Base-by-base conservation (phyloP, 768 basidiomycete species). In the Boletus sp. region DNA sequence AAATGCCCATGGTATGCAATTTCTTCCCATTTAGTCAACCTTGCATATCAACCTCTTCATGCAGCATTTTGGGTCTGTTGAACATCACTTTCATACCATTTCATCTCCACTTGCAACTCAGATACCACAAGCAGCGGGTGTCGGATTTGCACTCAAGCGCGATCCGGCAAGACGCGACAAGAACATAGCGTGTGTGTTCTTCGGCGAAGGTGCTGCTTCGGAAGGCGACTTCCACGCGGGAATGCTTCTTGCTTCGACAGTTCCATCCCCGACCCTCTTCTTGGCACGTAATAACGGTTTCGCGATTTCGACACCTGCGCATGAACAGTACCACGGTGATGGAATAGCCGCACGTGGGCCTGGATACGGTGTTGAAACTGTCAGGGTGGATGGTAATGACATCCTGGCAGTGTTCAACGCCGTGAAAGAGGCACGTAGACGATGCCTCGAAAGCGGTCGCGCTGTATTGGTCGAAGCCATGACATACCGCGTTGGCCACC, bases 181-280 rank as follows among this genome's bases (percentile, higher is more conserved):
- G 49, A 87, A 85, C 52, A 85, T 93, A 46, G 93, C 94, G 0
- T 88, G 85, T 10, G 92, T 91, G 47, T 97, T 85, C 70, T 95
- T 96, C 58, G 94, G 94, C 23, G 95, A 98, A 72, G 94, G 93
- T 56, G 92, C 93, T 8, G 92, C 93, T 3, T 92, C 90, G 2
- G 94, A 96, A 72, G 93, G 93, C 53, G 94, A 97, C 70, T 96
- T 96, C 68, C 94, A 98, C 65, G 95, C 94, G 0, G 95, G 93
- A 27, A 76, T 94, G 65, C 80, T 89, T 51, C 78, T 91, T 44
- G 87, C 87, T 25, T 90, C 88, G 3, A 88, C 87, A 0, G 76
- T 93, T 27, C 83, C 88, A 0, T 82, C 84, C 2, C 89, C 89
- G 3, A 83, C 84, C 4, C 69, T 91, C 17, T 93, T 82, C 70